Conservation (phyloP, 2,329 filamentous ascomycete genomes). For the Fusarium redolens region DNA sequence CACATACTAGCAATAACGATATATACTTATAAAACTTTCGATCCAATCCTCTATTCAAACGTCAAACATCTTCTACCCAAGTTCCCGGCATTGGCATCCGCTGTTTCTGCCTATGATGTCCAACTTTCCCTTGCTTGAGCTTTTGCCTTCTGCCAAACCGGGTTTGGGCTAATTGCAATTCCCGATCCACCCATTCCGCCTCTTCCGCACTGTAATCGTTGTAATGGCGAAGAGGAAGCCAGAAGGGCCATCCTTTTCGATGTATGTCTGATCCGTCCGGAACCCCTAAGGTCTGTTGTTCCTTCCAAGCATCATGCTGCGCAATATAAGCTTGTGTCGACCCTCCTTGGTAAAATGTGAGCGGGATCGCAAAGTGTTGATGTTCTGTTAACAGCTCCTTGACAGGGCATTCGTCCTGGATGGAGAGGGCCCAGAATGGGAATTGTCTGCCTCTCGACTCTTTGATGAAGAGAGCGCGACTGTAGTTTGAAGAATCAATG, state of each 20-base stretch:
- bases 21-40: too few species aligned
- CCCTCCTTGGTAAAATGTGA: background rate
- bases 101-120: background rate
- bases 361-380: background rate
- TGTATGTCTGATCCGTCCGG: background rate
- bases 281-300: background rate
- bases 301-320: background rate
- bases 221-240: background rate
- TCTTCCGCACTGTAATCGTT: background rate
- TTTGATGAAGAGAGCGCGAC: background rate
- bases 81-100: background rate
- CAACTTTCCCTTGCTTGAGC: background rate
- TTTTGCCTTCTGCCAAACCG: slow-evolving; percentile 7
- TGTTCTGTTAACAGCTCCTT: background rate
- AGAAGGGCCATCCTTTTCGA: background rate
- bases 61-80: background rate
- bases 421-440: background rate
- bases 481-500: background rate
- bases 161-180: background rate
- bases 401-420: background rate
- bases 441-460: background rate
- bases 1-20: too few species aligned
- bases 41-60: rapidly evolving
- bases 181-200: background rate
- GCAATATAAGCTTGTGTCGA: background rate